phyloP scores from a whole-genome alignment of 257 asterid genomes.

The Ajuga chamaepitys region DNA sequence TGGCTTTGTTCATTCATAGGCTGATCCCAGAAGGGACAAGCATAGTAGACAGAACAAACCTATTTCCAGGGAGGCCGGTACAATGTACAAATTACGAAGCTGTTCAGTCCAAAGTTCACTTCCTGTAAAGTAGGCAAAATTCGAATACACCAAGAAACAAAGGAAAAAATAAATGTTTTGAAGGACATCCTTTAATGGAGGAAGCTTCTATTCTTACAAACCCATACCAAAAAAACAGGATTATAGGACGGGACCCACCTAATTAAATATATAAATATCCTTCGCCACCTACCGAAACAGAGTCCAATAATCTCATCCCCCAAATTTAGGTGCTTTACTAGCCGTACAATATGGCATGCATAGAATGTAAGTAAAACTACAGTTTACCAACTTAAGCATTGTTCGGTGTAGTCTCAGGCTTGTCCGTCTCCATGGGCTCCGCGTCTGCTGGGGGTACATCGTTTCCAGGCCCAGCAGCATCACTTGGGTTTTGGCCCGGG shows the following conservation, averaged over 20 bases:
- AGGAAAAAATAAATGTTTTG: background rate
- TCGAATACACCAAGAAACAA: background rate
- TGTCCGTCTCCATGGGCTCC: slow-evolving; percentile 75
- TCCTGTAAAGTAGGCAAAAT: no score
- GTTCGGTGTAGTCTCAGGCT: slow-evolving; percentile 28
- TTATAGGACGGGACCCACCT: slow-evolving; percentile 18
- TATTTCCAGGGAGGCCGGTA: no score
- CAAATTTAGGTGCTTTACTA: background rate
- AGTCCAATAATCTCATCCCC: background rate
- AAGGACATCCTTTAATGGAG: background rate
- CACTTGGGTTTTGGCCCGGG: slow-evolving; percentile 19
- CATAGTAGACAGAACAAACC: no score
- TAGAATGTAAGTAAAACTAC: background rate
- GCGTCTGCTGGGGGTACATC: slow-evolving; percentile 33
- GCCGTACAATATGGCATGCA: background rate
- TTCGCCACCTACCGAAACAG: background rate
- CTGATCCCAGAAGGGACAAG: no score
- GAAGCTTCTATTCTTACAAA: slow-evolving; percentile 19
- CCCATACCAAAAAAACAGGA: slow-evolving; percentile 27
- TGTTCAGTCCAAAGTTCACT: no score
- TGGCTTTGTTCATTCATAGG: no score
- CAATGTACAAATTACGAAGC: no score
- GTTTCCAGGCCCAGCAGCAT: slow-evolving; percentile 22
- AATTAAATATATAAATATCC: background rate
- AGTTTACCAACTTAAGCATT: slow-evolving; percentile 8